Evolutionary conservation across 1,284 basidiomycete genomes (phyloP).

Genomic region (Albatrellus sp.): DNA sequence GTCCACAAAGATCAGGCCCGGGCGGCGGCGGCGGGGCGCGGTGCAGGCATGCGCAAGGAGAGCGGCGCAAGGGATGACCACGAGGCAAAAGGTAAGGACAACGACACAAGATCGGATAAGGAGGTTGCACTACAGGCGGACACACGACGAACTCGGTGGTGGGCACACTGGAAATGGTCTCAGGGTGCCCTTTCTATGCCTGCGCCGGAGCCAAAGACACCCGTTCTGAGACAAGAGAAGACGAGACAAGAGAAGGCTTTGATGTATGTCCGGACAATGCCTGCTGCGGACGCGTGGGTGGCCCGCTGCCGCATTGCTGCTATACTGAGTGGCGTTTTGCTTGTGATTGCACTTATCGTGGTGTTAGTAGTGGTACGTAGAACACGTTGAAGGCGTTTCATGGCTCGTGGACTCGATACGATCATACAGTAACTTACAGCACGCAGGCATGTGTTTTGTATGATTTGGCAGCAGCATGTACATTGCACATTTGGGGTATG

Average conservation of each 20-base stretch:
- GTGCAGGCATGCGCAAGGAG: background rate
- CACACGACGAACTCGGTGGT: slow-evolving; percentile 9
- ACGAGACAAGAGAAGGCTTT: slow-evolving; percentile 9
- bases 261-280: slow-evolving; percentile 13
- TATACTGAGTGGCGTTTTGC: slow-evolving; percentile 25
- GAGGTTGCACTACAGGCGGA: background rate
- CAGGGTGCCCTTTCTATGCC: background rate
- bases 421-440: background rate
- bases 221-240: background rate
- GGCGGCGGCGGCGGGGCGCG: background rate
- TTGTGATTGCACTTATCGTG: slow-evolving; percentile 24
- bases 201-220: background rate
- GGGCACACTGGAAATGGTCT: background rate
- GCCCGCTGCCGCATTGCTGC: slow-evolving; percentile 33
- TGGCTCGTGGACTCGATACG: too few species aligned
- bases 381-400: background rate
- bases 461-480: too few species aligned
- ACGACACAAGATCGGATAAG: background rate
- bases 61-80: slow-evolving; percentile 5
- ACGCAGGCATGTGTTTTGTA: too few species aligned
- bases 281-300: slow-evolving; percentile 25
- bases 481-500: too few species aligned
- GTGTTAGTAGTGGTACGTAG: slow-evolving; percentile 23
- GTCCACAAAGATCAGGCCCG: background rate
- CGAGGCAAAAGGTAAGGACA: background rate